Base-by-base conservation (phyloP, 352 stramenopile species). In the Albugo laibachii region DNA sequence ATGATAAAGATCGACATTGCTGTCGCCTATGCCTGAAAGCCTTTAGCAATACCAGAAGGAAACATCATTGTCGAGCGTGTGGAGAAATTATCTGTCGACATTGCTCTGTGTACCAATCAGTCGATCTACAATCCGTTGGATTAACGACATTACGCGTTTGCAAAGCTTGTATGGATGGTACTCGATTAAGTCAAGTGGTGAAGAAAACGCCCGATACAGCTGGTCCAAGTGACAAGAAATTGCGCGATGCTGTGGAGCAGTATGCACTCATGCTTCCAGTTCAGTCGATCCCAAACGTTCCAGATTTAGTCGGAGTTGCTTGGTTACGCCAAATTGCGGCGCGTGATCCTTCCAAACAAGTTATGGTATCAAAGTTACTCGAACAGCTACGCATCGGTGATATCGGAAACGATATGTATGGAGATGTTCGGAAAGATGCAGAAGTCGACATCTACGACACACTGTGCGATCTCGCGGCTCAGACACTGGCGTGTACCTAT, bases 371-470 rank as follows among this genome's bases (percentile, higher is more conserved):
- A 38, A 58, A 69, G 10, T 62, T 88, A 31, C 82, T 85, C 66
- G 65, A 80, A 49, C 65, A 68, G 6, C 61, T 88, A 50, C 64
- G 63, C 6, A 34, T 70, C 5, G 64, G 83, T 35, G 58, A 58
- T 15, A 49, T 62, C 41, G 54, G 53, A 16, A 49, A 63, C 24
- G 57, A 59, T 47, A 40, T 41, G 14, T 27, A 47, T 1, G 41
- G 34, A 21, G 45, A 52, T 0, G 48, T 51, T 0, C 59, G 53
- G 41, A 42, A 53, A 11, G 49, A 64, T 11, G 61, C 68, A 47
- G 67, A 83, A 51, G 71, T 84, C 44, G 73, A 89, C 54, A 86
- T 89, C 41, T 89, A 86, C 57, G 76, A 89, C 51, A 81, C 73
- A 37, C 55, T 89, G 10, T 86, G 73, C 41, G 73, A 86, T 39